These are phyloP conservation scores for Apocynum venetum DNA, from an alignment of 257 asterid genomes.

Conservation along the genomic window DNA sequence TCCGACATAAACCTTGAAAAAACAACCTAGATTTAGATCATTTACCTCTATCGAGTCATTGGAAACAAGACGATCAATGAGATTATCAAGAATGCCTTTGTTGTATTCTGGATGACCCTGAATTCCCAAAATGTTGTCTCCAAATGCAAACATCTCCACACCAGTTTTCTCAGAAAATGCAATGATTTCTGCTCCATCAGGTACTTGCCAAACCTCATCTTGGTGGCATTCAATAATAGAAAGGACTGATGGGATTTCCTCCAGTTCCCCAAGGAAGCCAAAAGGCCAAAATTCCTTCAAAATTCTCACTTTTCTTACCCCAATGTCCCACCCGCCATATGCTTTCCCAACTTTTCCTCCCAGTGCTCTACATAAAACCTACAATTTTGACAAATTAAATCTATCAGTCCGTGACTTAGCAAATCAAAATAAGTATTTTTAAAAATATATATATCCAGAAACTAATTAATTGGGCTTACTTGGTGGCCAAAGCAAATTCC, in stretches of 20 bases:
- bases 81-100: constrained; percentile 53
- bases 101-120: constrained; percentile 90
- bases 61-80: constrained; percentile 52
- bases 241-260: constrained; percentile 44
- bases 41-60: constrained; percentile 43
- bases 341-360: constrained; percentile 70
- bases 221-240: constrained; percentile 67
- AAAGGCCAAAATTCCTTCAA: constrained; percentile 35
- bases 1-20: no score
- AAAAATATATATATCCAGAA: neutral
- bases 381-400: neutral
- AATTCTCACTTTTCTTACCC: constrained; percentile 53
- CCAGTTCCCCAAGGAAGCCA: constrained; percentile 27
- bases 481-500: constrained; percentile 40
- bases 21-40: no score
- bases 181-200: constrained; percentile 53
- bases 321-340: constrained; percentile 69
- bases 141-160: constrained; percentile 63
- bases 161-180: constrained; percentile 61
- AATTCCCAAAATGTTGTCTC: constrained; percentile 51
- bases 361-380: constrained; percentile 65
- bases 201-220: constrained; percentile 69
- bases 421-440: no score
- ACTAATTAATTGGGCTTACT: constrained; percentile 20
- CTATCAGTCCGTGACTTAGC: no score